These are phyloP conservation scores for Angomonas deanei DNA, from an alignment of 208 protist genomes.

Conservation along the genomic window DNA sequence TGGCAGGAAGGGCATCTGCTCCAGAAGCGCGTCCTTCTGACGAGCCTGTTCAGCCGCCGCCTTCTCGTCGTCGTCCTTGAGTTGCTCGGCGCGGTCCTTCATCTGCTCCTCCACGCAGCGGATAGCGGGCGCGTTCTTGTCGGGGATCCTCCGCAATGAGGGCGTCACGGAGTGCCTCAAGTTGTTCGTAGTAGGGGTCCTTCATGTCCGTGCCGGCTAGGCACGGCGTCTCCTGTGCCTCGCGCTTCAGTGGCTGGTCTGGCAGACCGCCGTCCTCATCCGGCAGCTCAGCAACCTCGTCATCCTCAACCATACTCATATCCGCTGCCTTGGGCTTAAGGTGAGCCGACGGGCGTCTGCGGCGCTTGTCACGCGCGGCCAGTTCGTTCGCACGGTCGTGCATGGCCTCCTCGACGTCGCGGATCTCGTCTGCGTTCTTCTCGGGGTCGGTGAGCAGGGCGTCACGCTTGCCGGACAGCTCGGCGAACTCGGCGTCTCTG, in stretches of 20 bases:
- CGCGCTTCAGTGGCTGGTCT: slow-evolving; percentile 20
- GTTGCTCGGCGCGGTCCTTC: slow-evolving; percentile 20
- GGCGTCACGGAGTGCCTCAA: slow-evolving; percentile 21
- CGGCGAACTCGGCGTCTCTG: slow-evolving; percentile 33
- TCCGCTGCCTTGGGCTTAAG: no score
- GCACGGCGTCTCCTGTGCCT: slow-evolving; percentile 11
- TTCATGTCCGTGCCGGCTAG: slow-evolving; percentile 13
- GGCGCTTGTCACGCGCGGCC: no score
- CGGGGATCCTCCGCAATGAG: slow-evolving; percentile 25
- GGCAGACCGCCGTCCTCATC: no score
- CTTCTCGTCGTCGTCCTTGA: slow-evolving; percentile 17
- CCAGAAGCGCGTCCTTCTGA: slow-evolving; percentile 12
- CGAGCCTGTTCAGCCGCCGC: slow-evolving; percentile 10
- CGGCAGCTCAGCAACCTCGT: no score
- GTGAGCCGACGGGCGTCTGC: no score
- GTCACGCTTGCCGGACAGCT: slow-evolving; percentile 13
- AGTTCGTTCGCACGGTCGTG: slow-evolving; percentile 17
- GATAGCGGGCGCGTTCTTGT: slow-evolving; percentile 21
- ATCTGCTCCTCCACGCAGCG: slow-evolving; percentile 46
- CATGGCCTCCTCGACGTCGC: slow-evolving; percentile 24
- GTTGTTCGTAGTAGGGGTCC: slow-evolving; percentile 49
- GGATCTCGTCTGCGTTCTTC: slow-evolving; percentile 6
- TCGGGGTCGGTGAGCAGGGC: slow-evolving; percentile 18
- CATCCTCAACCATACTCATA: no score
- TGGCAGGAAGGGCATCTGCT: slow-evolving; percentile 18